A percentile compares a stretch with the other conserved stretches of the same genome.
phyloP scores from a whole-genome alignment of 495 filamentous ascomycete genomes.

The Aspergillus saccharolyticus region DNA sequence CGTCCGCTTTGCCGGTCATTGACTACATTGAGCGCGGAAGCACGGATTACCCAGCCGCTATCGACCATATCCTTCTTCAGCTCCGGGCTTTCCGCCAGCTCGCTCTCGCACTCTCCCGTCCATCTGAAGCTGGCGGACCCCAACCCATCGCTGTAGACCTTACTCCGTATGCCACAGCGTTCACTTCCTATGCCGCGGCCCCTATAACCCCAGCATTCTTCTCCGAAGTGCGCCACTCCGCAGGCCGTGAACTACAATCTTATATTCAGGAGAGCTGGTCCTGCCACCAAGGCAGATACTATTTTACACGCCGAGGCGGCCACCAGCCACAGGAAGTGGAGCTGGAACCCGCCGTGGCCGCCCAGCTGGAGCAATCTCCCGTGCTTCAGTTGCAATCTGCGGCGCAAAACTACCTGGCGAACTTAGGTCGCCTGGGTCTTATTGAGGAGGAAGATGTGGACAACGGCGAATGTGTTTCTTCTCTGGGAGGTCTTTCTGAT shows the following conservation, averaged over 20 bases:
- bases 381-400: neutral
- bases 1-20: constrained; percentile 41
- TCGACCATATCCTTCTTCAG: constrained; percentile 16
- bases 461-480: no score
- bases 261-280: constrained; percentile 39
- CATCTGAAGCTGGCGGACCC: no score
- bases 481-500: neutral
- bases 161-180: neutral
- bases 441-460: neutral
- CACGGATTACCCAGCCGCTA: constrained; percentile 9
- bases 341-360: constrained; percentile 21
- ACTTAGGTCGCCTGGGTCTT: neutral
- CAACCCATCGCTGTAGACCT: no score
- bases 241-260: constrained; percentile 32
- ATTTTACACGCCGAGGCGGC: constrained; percentile 35
- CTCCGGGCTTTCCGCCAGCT: constrained; percentile 33
- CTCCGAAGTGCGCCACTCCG: constrained; percentile 23
- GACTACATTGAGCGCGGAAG: constrained; percentile 48
- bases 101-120: constrained; percentile 49
- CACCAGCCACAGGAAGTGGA: constrained; percentile 32
- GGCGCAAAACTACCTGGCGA: neutral
- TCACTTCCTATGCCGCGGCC: neutral
- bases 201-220: constrained; percentile 19
- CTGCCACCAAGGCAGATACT: constrained; percentile 34
- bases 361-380: constrained; percentile 17